A percentile compares a stretch with the other conserved stretches of the same genome.
Evolutionary conservation across 306 rosid genomes (phyloP).

Genomic region (Canavalia ensiformis): DNA sequence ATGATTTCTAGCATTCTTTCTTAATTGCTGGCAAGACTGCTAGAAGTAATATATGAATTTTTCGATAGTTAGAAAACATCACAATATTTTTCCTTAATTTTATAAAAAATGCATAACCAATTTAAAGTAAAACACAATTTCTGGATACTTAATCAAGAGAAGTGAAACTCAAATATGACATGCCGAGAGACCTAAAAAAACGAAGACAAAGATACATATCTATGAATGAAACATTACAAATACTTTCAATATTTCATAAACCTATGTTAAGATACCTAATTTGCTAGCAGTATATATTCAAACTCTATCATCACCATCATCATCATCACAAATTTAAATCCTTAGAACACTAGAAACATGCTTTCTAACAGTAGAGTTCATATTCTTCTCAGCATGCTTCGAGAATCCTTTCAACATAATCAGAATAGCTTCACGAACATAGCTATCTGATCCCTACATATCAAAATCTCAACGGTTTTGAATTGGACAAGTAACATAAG

Average conservation of each 20-base stretch:
- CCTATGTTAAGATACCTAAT: conserved; percentile 88
- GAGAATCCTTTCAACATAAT: conserved; percentile 90
- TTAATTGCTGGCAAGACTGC: no score
- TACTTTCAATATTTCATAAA: conserved; percentile 42
- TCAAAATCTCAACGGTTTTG: conserved; percentile 48
- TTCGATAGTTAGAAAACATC: no score
- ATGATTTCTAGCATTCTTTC: no score
- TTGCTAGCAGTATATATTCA: conserved; percentile 80
- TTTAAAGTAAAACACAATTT: no score
- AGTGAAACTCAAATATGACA: no score
- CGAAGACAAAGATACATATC: background rate
- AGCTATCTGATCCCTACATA: conserved; percentile 80
- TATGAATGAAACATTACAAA: background rate
- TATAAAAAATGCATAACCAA: no score
- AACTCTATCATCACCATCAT: conserved; percentile 87
- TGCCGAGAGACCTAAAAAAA: no score
- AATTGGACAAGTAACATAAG: conserved; percentile 37
- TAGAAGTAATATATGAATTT: no score
- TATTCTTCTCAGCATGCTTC: conserved; percentile 87
- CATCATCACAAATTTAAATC: conserved; percentile 59
- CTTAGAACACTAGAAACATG: conserved; percentile 74
- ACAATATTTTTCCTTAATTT: no score
- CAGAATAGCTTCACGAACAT: conserved; percentile 86
- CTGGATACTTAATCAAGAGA: no score
- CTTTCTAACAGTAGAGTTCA: conserved; percentile 67